phyloP scores from a whole-genome alignment of 2,329 filamentous ascomycete species.

The Chaetomium sp. region DNA sequence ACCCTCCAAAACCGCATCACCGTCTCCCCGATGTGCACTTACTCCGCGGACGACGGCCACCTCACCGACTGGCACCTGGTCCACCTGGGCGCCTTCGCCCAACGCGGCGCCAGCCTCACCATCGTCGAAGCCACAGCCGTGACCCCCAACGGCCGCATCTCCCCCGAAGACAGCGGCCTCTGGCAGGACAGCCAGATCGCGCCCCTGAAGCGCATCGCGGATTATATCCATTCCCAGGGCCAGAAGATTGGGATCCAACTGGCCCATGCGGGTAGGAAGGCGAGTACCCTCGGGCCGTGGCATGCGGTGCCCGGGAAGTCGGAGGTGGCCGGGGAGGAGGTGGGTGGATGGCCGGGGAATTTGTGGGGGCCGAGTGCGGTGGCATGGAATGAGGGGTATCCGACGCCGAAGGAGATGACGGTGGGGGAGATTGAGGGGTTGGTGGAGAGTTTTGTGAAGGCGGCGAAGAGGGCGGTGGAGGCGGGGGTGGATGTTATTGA shows the following conservation, averaged over 20 bases:
- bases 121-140: conserved; percentile 77
- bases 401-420: conserved; percentile 61
- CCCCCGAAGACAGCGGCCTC: conserved; percentile 69
- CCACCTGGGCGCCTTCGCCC: conserved; percentile 72
- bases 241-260: conserved; percentile 76
- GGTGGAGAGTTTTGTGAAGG: conserved; percentile 55
- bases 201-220: conserved; percentile 61
- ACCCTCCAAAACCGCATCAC: conserved; percentile 51
- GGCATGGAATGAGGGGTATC: conserved; percentile 55
- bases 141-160: conserved; percentile 70
- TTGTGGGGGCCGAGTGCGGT: conserved; percentile 46
- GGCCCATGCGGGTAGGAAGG: conserved; percentile 71
- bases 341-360: conserved; percentile 52
- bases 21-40: conserved; percentile 57
- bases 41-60: conserved; percentile 56
- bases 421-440: conserved; percentile 59
- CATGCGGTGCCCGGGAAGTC: conserved; percentile 44
- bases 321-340: conserved; percentile 48
- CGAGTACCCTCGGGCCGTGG: conserved; percentile 57
- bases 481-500: conserved; percentile 75
- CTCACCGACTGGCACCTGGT: conserved; percentile 75
- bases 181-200: conserved; percentile 81
- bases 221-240: conserved; percentile 73
- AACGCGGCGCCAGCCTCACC: conserved; percentile 66
- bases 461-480: conserved; percentile 53